Evolutionary conservation across 2,329 filamentous ascomycete genomes (phyloP).

Genomic region (Fusarium odoratissimum): DNA sequence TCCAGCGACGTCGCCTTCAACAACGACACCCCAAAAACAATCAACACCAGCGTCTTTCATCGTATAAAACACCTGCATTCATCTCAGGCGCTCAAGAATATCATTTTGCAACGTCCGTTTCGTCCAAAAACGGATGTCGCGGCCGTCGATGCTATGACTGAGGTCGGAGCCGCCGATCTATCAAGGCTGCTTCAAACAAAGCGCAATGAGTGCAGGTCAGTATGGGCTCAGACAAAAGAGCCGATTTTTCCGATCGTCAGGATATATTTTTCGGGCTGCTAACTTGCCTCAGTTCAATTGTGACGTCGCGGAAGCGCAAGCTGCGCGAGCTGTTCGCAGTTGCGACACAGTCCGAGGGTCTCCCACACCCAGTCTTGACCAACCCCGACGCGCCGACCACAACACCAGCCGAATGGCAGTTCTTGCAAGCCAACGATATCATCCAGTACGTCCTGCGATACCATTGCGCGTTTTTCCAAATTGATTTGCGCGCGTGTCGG

Average conservation of each 20-base stretch:
- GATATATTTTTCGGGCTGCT: slow-evolving; percentile 59
- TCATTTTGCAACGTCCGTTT: slow-evolving; percentile 64
- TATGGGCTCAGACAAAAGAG: slow-evolving; percentile 57
- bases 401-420: slow-evolving; percentile 64
- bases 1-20: slow-evolving; percentile 46
- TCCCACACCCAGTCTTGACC: slow-evolving; percentile 68
- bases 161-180: slow-evolving; percentile 74
- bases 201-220: slow-evolving; percentile 71
- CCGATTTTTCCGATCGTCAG: slow-evolving; percentile 61
- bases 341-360: slow-evolving; percentile 75
- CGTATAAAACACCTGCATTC: slow-evolving; percentile 42
- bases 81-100: slow-evolving; percentile 45
- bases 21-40: slow-evolving; percentile 47
- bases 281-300: slow-evolving; percentile 70
- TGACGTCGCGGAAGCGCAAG: slow-evolving; percentile 89
- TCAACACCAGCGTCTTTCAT: slow-evolving; percentile 51
- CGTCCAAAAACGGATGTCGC: slow-evolving; percentile 76
- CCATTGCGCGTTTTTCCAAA: slow-evolving; percentile 29
- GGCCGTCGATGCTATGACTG: slow-evolving; percentile 76
- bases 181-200: slow-evolving; percentile 74
- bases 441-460: slow-evolving; percentile 63
- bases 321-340: slow-evolving; percentile 86
- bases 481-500: slow-evolving; percentile 32
- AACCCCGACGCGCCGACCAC: slow-evolving; percentile 67
- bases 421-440: slow-evolving; percentile 68